Evolutionary conservation across 768 basidiomycete genomes (phyloP).

Genomic region (Grammothele lineata): DNA sequence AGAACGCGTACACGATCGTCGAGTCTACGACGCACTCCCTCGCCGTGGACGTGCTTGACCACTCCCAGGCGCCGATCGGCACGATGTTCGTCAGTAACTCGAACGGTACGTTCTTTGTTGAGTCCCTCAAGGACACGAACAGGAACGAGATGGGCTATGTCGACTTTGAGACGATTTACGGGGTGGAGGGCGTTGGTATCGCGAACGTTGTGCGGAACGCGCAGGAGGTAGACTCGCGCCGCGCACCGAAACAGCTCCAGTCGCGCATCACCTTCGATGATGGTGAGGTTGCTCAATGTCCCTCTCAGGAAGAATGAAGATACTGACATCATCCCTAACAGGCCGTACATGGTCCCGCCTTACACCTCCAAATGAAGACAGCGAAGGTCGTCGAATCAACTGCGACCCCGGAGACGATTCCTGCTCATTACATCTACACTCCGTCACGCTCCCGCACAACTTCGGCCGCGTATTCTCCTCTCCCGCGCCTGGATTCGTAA

Average conservation of each 20-base stretch:
- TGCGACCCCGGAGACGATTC: slow-evolving; percentile 59
- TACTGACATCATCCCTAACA: slow-evolving; percentile 12
- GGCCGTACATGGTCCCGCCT: slow-evolving; percentile 77
- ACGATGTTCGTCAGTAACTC: slow-evolving; percentile 95
- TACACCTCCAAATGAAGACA: slow-evolving; percentile 50
- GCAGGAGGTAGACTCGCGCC: slow-evolving; percentile 73
- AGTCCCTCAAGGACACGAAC: slow-evolving; percentile 90
- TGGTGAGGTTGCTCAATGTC: slow-evolving; percentile 40
- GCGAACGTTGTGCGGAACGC: slow-evolving; percentile 86
- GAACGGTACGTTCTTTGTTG: slow-evolving; percentile 92
- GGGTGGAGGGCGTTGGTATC: slow-evolving; percentile 86
- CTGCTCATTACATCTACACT: slow-evolving; percentile 90
- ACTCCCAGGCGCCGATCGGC: slow-evolving; percentile 62
- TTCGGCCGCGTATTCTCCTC: slow-evolving; percentile 93
- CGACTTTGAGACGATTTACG: slow-evolving; percentile 87
- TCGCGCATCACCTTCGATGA: slow-evolving; percentile 90
- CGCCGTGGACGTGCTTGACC: slow-evolving; percentile 87
- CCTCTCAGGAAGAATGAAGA: too few species aligned
- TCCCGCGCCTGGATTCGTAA: slow-evolving; percentile 88
- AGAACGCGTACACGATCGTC: slow-evolving; percentile 95
- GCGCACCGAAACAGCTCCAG: slow-evolving; percentile 66
- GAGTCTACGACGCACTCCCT: slow-evolving; percentile 92
- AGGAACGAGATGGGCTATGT: slow-evolving; percentile 85
- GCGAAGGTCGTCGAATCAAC: slow-evolving; percentile 52
- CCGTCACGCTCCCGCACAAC: slow-evolving; percentile 90